These are phyloP conservation scores for Daedalea quercina DNA, from an alignment of 768 basidiomycete genomes.

Conservation along the genomic window DNA sequence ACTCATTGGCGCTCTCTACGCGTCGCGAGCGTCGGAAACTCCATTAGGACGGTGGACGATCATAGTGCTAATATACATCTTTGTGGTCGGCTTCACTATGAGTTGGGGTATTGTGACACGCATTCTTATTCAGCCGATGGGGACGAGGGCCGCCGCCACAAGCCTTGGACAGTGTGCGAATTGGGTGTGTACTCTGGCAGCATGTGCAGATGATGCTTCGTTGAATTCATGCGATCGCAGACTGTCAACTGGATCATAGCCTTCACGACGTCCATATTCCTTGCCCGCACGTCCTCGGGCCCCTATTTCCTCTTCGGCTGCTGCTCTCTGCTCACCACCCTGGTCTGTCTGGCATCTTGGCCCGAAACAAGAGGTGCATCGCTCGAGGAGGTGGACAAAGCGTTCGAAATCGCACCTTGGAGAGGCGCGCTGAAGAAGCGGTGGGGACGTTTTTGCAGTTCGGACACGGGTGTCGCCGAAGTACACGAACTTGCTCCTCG, in stretches of 20 bases:
- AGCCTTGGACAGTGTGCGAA: constrained; percentile 34
- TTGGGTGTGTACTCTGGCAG: constrained; percentile 31
- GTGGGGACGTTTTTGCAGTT: not conserved
- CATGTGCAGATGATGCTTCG: too few relatives aligned
- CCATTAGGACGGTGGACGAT: constrained; percentile 31
- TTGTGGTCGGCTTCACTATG: constrained; percentile 34
- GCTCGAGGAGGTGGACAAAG: constrained; percentile 34
- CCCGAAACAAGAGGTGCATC: constrained; percentile 40
- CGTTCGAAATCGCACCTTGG: constrained; percentile 27
- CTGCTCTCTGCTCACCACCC: constrained; percentile 29
- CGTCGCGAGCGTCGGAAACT: constrained; percentile 24
- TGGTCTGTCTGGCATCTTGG: constrained; percentile 32
- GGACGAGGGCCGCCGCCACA: constrained; percentile 36
- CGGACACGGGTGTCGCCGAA: not conserved
- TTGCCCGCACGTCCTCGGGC: constrained; percentile 35
- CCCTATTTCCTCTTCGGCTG: constrained; percentile 41
- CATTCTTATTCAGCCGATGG: constrained; percentile 40
- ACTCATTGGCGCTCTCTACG: constrained; percentile 39
- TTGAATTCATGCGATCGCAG: too few relatives aligned
- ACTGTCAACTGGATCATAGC: constrained; percentile 38
- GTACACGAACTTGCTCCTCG: too few relatives aligned
- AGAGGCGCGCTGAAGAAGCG: constrained; percentile 1
- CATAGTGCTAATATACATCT: constrained; percentile 41
- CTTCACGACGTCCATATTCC: constrained; percentile 40
- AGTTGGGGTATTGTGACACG: constrained; percentile 39